Evolutionary conservation across 495 filamentous ascomycete species (phyloP), one percentile per base, ranked within the genome.

Genomic region (Aspergillus cavernicola): DNA sequence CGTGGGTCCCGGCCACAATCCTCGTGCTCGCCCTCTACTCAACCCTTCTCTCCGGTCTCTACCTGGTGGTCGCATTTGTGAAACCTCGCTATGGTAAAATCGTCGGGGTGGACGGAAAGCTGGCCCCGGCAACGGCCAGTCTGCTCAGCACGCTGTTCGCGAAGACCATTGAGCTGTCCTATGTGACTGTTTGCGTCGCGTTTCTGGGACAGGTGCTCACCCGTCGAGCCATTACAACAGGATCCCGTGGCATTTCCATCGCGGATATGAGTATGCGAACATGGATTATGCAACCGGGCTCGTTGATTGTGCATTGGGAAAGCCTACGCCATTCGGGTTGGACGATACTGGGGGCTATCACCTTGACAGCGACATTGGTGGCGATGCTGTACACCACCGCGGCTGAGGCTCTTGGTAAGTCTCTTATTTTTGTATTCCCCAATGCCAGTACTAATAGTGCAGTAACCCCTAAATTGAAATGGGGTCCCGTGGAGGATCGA

Each of bases 331-430:
- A 84, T 56, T 84, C 84, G 2, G 84, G 70, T 0, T 47, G 80
- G 9, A 81, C 83, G 3, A 55, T 83, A 1, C 66, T 90, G 13
- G 87, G 87, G 0, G 41, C 65, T 0, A 62, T 88, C 3, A 72
- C 82, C 0, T 59, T 90, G 49, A 64, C 78, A 24, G 81, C 79
- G 2, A 79, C 87, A 0, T 37, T 90, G 20, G 72, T 80, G 2
- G 80, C 83, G 8, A 81, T 85, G 70, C 66, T 90, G 7, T 92
- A 90, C 59, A 88, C 86, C 2, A 87, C 87, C 7, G 87, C 87
- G 0, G 84, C 85, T 0, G 82, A 88, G 57, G 82, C 85, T 3
- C 61, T 90, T 45, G 76, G 77, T 79, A 52, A 41, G 62, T 45
- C 3, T 1, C 18, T 40, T 6, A 15, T 15, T 10, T 26, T 7